A percentile compares a stretch with the other conserved stretches of the same genome.
phyloP scores from a whole-genome alignment of 2,329 filamentous ascomycete genomes.

The Colletotrichum tropicale region DNA sequence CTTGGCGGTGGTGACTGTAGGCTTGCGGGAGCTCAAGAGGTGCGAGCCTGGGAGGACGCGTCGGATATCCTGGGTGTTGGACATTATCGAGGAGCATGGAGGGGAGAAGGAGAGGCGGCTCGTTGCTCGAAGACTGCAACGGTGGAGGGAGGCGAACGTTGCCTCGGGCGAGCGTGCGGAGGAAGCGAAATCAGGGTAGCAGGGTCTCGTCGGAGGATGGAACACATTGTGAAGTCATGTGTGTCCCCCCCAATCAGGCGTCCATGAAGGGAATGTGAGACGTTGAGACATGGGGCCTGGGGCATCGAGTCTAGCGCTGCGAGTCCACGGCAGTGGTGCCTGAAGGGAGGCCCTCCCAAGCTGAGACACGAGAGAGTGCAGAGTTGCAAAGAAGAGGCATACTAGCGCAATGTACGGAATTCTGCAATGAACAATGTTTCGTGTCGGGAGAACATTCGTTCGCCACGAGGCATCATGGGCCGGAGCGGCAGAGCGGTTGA shows the following conservation, averaged over 20 bases:
- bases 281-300: not conserved
- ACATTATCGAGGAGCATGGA: slow-evolving; percentile 25
- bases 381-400: not conserved
- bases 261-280: slow-evolving; percentile 1
- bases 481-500: not conserved
- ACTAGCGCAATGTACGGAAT: not conserved
- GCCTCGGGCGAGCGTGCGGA: not conserved
- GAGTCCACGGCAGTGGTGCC: not conserved
- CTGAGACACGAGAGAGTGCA: not conserved
- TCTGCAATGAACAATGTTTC: slow-evolving; percentile 5
- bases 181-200: not conserved
- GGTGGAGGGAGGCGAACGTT: slow-evolving; percentile 25
- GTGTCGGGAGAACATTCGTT: not conserved
- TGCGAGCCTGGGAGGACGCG: slow-evolving; percentile 34
- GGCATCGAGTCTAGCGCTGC: not conserved
- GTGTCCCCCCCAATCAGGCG: not conserved
- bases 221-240: not conserved
- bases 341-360: not conserved
- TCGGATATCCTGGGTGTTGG: slow-evolving; percentile 34
- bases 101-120: slow-evolving; percentile 21
- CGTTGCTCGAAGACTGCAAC: not conserved
- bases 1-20: slow-evolving; percentile 26
- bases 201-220: not conserved
- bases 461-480: not conserved
- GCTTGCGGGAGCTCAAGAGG: slow-evolving; percentile 36